Percentiles rank a stretch among this genome's conserved stretches.
Conservation (phyloP, 108 stramenopile species). For the Pseudonitzschia multistriata region DNA sequence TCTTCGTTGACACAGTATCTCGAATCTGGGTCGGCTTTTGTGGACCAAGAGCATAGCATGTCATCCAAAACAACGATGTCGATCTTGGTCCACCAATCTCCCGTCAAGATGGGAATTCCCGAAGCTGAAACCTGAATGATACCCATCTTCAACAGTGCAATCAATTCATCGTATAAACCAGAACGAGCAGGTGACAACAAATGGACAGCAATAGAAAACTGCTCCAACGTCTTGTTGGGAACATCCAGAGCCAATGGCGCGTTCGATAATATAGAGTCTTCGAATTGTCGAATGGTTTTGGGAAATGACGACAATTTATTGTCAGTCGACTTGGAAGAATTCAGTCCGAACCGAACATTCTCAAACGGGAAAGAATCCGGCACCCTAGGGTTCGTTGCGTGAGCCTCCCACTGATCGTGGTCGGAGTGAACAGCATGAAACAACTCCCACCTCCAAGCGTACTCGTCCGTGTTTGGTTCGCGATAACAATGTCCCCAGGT, state of each 20-base stretch:
- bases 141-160: slow-evolving; percentile 42
- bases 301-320: slow-evolving; percentile 7
- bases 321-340: neutral
- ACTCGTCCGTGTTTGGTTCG: slow-evolving; percentile 70
- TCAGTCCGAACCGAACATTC: slow-evolving; percentile 39
- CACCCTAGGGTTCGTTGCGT: slow-evolving; percentile 59
- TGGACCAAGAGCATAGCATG: slow-evolving; percentile 57
- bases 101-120: slow-evolving; percentile 43
- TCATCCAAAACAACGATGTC: slow-evolving; percentile 67
- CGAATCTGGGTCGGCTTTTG: slow-evolving; percentile 49
- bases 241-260: slow-evolving; percentile 7
- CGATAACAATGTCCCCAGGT: slow-evolving; percentile 77
- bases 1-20: slow-evolving; percentile 26
- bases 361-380: slow-evolving; percentile 62
- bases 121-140: slow-evolving; percentile 41
- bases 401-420: slow-evolving; percentile 37
- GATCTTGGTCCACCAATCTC: slow-evolving; percentile 58
- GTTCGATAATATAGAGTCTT: slow-evolving; percentile 14
- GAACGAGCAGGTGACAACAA: slow-evolving; percentile 49
- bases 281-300: slow-evolving; percentile 10
- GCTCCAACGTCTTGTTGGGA: slow-evolving; percentile 25
- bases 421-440: slow-evolving; percentile 47
- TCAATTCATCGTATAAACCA: slow-evolving; percentile 69
- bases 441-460: slow-evolving; percentile 78
- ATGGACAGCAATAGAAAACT: slow-evolving; percentile 44